A percentile compares a stretch with the other conserved stretches of the same genome.
Evolutionary conservation across 345 rosid species (phyloP).

Genomic region (Citropsis articulata): DNA sequence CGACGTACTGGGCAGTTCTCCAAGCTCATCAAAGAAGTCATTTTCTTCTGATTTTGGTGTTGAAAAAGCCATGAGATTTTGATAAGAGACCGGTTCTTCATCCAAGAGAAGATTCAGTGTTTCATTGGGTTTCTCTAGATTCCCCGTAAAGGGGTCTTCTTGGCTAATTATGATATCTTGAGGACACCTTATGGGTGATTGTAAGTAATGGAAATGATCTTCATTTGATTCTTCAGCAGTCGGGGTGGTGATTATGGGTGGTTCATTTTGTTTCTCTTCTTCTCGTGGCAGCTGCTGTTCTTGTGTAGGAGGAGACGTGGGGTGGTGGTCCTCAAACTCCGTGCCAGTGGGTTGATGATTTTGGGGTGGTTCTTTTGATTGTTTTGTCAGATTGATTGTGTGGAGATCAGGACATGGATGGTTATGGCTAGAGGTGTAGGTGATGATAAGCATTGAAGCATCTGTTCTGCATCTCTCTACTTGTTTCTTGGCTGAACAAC

Average conservation of each 20-base stretch:
- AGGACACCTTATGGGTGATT: conserved; percentile 30
- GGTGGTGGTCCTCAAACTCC: conserved; percentile 6
- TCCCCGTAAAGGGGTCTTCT: conserved; percentile 33
- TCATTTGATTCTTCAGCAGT: conserved; percentile 27
- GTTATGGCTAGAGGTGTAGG: conserved; percentile 63
- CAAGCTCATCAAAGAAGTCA: conserved; percentile 77
- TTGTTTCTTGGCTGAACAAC: conserved; percentile 71
- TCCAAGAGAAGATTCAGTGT: conserved; percentile 33
- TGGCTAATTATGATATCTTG: conserved; percentile 36
- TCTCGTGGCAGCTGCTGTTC: conserved; percentile 12
- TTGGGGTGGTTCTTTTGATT: conserved; percentile 13
- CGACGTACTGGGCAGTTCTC: conserved; percentile 47
- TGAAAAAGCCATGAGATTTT: conserved; percentile 23
- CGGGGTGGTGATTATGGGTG: conserved; percentile 5
- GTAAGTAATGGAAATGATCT: conserved; percentile 44
- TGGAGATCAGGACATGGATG: conserved; percentile 50
- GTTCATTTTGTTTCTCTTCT: conserved; percentile 13
- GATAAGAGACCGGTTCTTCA: conserved; percentile 45
- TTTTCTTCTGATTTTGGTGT: conserved; percentile 41
- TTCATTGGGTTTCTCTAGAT: conserved; percentile 10
- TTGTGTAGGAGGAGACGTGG: conserved; percentile 16
- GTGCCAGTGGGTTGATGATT: conserved; percentile 4
- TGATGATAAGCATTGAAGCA: conserved; percentile 57
- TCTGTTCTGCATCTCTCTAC: conserved; percentile 71
- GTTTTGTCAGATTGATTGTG: conserved; percentile 10